phyloP scores from a whole-genome alignment of 495 filamentous ascomycete species.

The Platismatia glauca region DNA sequence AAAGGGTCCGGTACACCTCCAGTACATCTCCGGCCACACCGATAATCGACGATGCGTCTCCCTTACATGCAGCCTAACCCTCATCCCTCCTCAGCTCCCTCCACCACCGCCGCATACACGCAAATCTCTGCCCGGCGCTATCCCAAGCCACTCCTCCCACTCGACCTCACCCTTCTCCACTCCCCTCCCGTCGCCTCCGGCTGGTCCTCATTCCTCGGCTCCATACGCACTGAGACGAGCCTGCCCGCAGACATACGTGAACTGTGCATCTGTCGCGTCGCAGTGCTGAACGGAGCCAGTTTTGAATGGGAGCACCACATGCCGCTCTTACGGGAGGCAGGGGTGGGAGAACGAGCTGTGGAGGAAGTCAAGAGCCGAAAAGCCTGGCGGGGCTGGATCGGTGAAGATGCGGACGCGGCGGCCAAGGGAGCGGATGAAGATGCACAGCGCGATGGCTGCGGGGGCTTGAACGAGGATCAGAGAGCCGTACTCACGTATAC shows the following conservation, averaged over 20 bases:
- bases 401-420: not conserved
- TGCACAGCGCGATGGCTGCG: constrained; percentile 30
- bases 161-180: constrained; percentile 69
- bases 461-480: constrained; percentile 46
- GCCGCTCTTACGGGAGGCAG: constrained; percentile 45
- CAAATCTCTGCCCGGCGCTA: constrained; percentile 44
- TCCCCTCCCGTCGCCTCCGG: constrained; percentile 63
- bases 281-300: constrained; percentile 61
- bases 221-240: constrained; percentile 57
- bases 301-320: constrained; percentile 76
- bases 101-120: constrained; percentile 34
- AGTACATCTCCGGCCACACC: no score
- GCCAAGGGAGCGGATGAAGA: constrained; percentile 29
- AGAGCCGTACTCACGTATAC: constrained; percentile 59
- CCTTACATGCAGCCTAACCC: constrained; percentile 57
- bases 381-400: constrained; percentile 7
- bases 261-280: constrained; percentile 65
- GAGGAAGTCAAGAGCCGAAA: constrained; percentile 11
- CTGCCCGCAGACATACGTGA: constrained; percentile 55
- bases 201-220: constrained; percentile 72
- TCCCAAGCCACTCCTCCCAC: constrained; percentile 53
- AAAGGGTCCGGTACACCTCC: no score
- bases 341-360: constrained; percentile 14
- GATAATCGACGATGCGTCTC: constrained; percentile 52
- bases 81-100: constrained; percentile 33